These are phyloP conservation scores for Paraurostyla sp. DNA, from an alignment of 73 alveolate genomes.

Conservation along the genomic window DNA sequence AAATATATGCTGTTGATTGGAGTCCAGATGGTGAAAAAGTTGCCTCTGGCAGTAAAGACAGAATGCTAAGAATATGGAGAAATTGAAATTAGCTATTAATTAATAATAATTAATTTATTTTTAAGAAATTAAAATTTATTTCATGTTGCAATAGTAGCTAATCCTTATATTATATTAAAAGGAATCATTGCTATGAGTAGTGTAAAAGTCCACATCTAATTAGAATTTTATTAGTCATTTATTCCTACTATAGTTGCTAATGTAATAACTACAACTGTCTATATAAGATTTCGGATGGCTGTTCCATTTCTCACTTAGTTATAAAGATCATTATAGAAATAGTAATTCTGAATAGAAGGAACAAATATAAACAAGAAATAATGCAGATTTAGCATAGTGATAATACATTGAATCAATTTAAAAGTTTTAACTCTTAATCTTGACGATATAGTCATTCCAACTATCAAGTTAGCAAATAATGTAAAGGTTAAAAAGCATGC, in stretches of 20 bases:
- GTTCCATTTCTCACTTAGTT: neutral
- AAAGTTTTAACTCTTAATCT: neutral
- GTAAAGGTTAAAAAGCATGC: neutral
- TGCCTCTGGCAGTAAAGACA: constrained; percentile 98
- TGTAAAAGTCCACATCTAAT: neutral
- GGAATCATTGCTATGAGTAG: neutral
- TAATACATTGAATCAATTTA: constrained; percentile 25
- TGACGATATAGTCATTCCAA: neutral
- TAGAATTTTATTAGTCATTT: neutral
- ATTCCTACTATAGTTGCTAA: neutral
- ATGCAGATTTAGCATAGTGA: constrained; percentile 1
- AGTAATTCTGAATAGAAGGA: neutral
- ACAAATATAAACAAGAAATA: neutral
- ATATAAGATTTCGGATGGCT: neutral
- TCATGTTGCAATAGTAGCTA: neutral
- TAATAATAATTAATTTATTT: neutral
- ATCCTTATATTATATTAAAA: neutral
- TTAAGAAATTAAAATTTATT: neutral
- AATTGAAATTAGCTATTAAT: constrained; percentile 69
- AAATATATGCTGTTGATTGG: constrained; percentile 99
- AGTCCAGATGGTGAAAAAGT: constrained; percentile 99
- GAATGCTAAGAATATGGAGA: constrained; percentile 96
- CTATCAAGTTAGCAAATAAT: neutral
- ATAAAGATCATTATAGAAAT: neutral
- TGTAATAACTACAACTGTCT: neutral